Conservation (phyloP, 768 basidiomycete species). For the Boletus insuetus region DNA sequence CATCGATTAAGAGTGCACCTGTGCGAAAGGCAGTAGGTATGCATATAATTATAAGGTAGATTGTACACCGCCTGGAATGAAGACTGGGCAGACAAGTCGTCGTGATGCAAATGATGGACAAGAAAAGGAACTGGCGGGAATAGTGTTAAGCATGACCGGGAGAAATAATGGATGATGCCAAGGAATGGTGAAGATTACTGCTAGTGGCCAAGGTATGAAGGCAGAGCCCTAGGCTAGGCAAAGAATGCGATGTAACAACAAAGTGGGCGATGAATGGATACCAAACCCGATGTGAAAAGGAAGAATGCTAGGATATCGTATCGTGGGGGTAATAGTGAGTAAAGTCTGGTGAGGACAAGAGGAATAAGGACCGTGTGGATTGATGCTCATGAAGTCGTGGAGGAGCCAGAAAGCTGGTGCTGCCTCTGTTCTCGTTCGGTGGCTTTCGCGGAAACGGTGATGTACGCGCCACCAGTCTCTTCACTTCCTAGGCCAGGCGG, state of each 20-base stretch:
- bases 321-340: constrained; percentile 25
- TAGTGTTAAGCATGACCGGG: constrained; percentile 27
- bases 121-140: constrained; percentile 13
- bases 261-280: constrained; percentile 21
- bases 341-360: constrained; percentile 21
- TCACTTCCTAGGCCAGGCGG: constrained; percentile 70
- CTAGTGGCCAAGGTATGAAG: constrained; percentile 30
- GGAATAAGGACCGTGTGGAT: constrained; percentile 16
- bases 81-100: constrained; percentile 18
- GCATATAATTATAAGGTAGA: constrained; percentile 34
- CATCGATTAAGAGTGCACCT: constrained; percentile 31
- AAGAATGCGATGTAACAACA: constrained; percentile 22
- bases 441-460: constrained; percentile 80
- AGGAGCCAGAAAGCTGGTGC: constrained; percentile 23
- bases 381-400: constrained; percentile 29
- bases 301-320: constrained; percentile 28
- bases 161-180: constrained; percentile 30
- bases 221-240: constrained; percentile 14
- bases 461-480: constrained; percentile 81
- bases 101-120: constrained; percentile 30
- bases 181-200: constrained; percentile 30
- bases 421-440: constrained; percentile 56
- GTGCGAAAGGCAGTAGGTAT: constrained; percentile 33
- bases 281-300: constrained; percentile 19
- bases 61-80: constrained; percentile 31